A percentile compares a stretch with the other conserved stretches of the same genome.
phyloP scores from a whole-genome alignment of 2,329 filamentous ascomycete species.

The Colletotrichum orchidophilum region DNA sequence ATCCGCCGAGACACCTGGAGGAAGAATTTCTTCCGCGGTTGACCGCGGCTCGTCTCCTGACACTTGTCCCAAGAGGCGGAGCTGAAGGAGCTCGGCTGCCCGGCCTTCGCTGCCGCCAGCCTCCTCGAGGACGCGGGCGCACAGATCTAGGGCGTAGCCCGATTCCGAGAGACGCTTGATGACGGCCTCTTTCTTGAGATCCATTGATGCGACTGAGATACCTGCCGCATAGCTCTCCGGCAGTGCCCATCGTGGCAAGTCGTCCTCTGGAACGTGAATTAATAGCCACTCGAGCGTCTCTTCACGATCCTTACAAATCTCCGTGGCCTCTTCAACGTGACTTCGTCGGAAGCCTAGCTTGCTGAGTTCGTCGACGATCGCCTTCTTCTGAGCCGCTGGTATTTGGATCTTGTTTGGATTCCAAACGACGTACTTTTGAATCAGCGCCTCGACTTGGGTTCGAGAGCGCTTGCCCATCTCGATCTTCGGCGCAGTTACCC shows the following conservation, averaged over 20 bases:
- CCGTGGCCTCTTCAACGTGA: conserved; percentile 88
- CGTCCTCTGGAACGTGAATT: conserved; percentile 96
- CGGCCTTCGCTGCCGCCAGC: conserved; percentile 76
- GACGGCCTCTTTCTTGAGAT: conserved; percentile 82
- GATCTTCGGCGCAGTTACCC: conserved; percentile 87
- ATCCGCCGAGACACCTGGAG: conserved; percentile 52
- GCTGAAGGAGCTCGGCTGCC: conserved; percentile 83
- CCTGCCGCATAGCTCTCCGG: conserved; percentile 93
- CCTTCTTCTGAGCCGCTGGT: conserved; percentile 61
- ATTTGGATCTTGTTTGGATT: conserved; percentile 82
- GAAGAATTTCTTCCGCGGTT: conserved; percentile 32
- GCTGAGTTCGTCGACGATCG: conserved; percentile 77
- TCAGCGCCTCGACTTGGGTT: conserved; percentile 79
- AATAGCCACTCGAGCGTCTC: conserved; percentile 96
- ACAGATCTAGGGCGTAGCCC: conserved; percentile 88
- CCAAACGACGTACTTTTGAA: conserved; percentile 85
- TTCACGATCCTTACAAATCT: conserved; percentile 88
- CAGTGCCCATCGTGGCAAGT: conserved; percentile 90
- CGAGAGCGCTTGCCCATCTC: conserved; percentile 90
- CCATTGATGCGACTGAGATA: conserved; percentile 83
- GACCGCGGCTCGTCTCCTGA: conserved; percentile 1
- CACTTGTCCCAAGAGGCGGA: conserved; percentile 38
- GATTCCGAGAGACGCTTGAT: conserved; percentile 83
- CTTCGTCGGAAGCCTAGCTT: conserved; percentile 88
- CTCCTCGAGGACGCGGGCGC: conserved; percentile 78